Evolutionary conservation across 345 rosid genomes (phyloP).

Genomic region (Euphorbia pulcherrima): DNA sequence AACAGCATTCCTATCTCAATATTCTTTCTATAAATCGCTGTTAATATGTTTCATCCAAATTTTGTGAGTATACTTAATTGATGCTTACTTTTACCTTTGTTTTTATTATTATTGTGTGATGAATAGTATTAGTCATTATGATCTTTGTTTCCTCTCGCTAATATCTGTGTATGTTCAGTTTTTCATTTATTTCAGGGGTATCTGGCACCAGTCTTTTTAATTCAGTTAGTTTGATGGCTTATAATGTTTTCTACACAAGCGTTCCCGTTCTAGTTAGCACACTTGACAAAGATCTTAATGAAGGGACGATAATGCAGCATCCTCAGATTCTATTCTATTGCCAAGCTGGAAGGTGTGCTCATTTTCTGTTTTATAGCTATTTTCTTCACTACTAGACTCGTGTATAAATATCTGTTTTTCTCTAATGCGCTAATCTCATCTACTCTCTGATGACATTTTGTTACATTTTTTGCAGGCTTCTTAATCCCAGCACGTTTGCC

Average conservation of each 20-base stretch:
- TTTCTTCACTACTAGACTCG: too few relatives aligned
- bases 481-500: slow-evolving; percentile 96
- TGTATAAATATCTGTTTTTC: too few relatives aligned
- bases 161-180: slow-evolving; percentile 51
- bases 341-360: slow-evolving; percentile 91
- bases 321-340: slow-evolving; percentile 96
- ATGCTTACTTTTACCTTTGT: background rate
- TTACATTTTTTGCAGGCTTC: slow-evolving; percentile 58
- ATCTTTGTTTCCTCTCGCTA: slow-evolving; percentile 29
- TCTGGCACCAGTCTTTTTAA: slow-evolving; percentile 99
- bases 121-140: background rate
- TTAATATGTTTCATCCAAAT: slow-evolving; percentile 95
- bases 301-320: slow-evolving; percentile 90
- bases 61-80: slow-evolving; percentile 56
- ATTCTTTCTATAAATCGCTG: slow-evolving; percentile 91
- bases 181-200: slow-evolving; percentile 97
- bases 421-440: too few relatives aligned
- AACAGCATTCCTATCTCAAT: slow-evolving; percentile 92
- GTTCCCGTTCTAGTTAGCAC: slow-evolving; percentile 87
- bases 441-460: slow-evolving; percentile 1
- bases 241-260: slow-evolving; percentile 95
- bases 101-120: background rate
- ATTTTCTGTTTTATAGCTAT: background rate
- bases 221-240: slow-evolving; percentile 97
- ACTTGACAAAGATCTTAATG: slow-evolving; percentile 95